Base-by-base conservation (phyloP, 31 red algal species). In the Bonnemaisonia californica region DNA sequence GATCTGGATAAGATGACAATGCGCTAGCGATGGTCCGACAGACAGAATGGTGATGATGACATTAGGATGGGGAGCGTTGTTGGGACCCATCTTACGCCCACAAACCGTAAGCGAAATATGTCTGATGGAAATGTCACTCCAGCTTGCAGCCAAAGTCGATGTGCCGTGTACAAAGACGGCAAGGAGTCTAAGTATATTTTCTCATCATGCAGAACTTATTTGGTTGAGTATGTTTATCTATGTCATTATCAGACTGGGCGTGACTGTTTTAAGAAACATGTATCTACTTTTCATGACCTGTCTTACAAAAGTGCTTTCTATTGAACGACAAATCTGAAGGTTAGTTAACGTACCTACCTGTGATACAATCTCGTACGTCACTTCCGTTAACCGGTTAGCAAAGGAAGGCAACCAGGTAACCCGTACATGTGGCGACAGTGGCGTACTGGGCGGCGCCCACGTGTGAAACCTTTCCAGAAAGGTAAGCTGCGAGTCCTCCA, bases 161-260 rank as follows among this genome's bases (percentile, higher is more conserved):
- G 26, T 26, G 11, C 13, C 21, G 11, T 26, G 18, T 64, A n/a
- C 23, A 64, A 64, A 26, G 29, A 64, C 21, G 29, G 29, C 9
- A 64, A 64, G 61, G 29, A 64, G 61, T 64, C 21, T 26, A 26
- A 64, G 26, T 29, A 9, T 64, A 26, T 64, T 26, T 64, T 9
- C 26, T 29, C 61, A 9, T 13, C 9, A n/a, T 64, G 11, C 26
- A 26, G 11, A 11, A 13, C 9, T 26, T 29, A 64, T 64, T 9
- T 64, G 9, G 21, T 26, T 64, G 9, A 64, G 29, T 13, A 64
- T 26, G 61, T 64, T 64, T 26, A 29, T 29, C 9, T 64, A 26
- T 64, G 61, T 29, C 61, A 64, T 29, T 27, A 64, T 29, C 21
- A 64, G 61, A 64, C 61, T 27, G 26, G 61, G 9, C 13, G 61